Conservation (phyloP, 352 stramenopile genomes). For the Phytophthora nicotianae region DNA sequence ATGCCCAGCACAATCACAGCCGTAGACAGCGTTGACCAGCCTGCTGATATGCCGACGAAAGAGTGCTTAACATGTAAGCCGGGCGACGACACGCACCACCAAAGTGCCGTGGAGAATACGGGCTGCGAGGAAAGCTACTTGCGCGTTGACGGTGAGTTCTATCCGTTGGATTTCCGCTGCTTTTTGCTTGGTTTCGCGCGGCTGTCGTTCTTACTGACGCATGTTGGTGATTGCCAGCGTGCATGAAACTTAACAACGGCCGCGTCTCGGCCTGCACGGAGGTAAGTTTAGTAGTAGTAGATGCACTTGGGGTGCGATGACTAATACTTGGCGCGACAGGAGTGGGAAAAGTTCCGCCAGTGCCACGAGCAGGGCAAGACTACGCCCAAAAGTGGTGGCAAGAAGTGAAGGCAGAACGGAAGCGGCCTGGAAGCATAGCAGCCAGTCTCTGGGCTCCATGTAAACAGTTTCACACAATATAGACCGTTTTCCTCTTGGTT, state of each 20-base stretch:
- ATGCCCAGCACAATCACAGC: slow-evolving; percentile 3
- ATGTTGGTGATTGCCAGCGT: slow-evolving; percentile 45
- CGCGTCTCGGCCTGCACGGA: slow-evolving; percentile 76
- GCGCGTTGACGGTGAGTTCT: slow-evolving; percentile 57
- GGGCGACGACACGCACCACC: slow-evolving; percentile 67
- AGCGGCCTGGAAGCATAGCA: background rate
- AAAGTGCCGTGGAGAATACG: slow-evolving; percentile 69
- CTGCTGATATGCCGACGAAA: slow-evolving; percentile 59
- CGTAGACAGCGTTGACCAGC: slow-evolving; percentile 1
- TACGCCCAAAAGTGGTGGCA: slow-evolving; percentile 23
- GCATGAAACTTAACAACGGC: slow-evolving; percentile 82
- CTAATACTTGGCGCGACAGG: slow-evolving; percentile 28
- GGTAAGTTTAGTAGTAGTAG: slow-evolving; percentile 24
- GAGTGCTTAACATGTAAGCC: slow-evolving; percentile 80
- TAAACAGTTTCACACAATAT: background rate
- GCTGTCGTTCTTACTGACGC: slow-evolving; percentile 13
- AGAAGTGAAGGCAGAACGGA: slow-evolving; percentile 12
- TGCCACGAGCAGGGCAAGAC: slow-evolving; percentile 68
- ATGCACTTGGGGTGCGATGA: background rate
- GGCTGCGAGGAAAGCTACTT: slow-evolving; percentile 72
- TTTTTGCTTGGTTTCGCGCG: slow-evolving; percentile 9
- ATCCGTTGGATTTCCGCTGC: slow-evolving; percentile 3
- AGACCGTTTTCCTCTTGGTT: background rate
- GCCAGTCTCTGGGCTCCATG: no score
- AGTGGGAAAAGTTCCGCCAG: slow-evolving; percentile 79